Evolutionary conservation across 176 grass and related monocot species (phyloP).

Genomic region (Carex littledalei): DNA sequence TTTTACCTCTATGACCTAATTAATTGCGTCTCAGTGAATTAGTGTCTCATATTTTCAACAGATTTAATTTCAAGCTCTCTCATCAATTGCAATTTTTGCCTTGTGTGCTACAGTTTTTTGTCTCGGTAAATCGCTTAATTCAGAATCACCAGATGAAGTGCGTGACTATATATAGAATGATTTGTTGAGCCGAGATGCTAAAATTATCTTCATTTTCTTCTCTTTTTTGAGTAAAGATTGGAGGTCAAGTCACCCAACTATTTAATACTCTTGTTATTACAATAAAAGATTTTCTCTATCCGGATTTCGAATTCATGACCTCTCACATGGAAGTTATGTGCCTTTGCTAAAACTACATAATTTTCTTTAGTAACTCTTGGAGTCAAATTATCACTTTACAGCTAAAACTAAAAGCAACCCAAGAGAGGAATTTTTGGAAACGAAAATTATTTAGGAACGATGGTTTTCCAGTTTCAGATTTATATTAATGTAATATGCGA

Average conservation of each 20-base stretch:
- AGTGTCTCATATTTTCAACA: neutral
- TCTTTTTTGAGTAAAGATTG: no score
- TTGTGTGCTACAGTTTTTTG: neutral
- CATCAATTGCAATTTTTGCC: neutral
- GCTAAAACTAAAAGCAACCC: neutral
- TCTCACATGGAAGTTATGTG: no score
- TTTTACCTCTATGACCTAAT: neutral
- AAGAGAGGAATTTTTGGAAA: no score
- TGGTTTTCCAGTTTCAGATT: neutral
- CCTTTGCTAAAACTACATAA: neutral
- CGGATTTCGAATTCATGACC: no score
- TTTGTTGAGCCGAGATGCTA: neutral
- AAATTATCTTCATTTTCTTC: neutral
- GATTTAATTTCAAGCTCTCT: neutral
- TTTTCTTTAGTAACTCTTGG: neutral
- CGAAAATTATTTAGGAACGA: neutral
- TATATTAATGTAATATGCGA: neutral
- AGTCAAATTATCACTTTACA: neutral
- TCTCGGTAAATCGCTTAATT: neutral
- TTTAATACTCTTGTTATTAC: no score
- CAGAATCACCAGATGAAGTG: neutral
- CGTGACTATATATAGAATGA: neutral
- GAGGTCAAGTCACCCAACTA: no score
- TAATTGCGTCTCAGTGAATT: neutral
- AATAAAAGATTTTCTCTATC: no score